These are phyloP conservation scores for Fusarium concolor DNA, from an alignment of 2,329 filamentous ascomycete genomes.

Conservation along the genomic window DNA sequence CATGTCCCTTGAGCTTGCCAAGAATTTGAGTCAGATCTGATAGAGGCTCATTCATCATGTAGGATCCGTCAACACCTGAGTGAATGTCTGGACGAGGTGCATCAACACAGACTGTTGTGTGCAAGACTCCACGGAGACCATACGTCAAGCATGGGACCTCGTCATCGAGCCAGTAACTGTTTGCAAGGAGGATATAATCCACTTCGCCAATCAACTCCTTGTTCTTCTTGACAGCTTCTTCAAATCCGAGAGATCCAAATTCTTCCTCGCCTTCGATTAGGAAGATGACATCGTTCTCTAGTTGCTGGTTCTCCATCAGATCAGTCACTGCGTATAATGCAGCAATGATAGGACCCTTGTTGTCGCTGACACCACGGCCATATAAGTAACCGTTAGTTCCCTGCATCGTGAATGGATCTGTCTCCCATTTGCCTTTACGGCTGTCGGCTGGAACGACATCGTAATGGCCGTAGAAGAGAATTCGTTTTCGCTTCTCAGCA, in stretches of 20 bases:
- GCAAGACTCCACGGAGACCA: slow-evolving; percentile 90
- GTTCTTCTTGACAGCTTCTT: slow-evolving; percentile 81
- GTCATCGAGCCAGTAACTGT: slow-evolving; percentile 99
- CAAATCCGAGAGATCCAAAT: slow-evolving; percentile 90
- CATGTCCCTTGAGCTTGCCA: slow-evolving; percentile 81
- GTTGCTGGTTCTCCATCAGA: slow-evolving; percentile 81
- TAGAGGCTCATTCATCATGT: slow-evolving; percentile 88
- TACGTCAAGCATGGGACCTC: slow-evolving; percentile 96
- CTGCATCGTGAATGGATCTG: slow-evolving; percentile 88
- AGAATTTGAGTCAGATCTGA: slow-evolving; percentile 90
- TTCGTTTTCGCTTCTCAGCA: slow-evolving; percentile 78
- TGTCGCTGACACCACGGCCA: slow-evolving; percentile 95
- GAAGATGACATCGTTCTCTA: slow-evolving; percentile 91
- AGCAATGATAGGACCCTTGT: slow-evolving; percentile 95
- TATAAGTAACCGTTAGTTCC: slow-evolving; percentile 94
- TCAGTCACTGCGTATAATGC: slow-evolving; percentile 95
- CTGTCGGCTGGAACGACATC: slow-evolving; percentile 94
- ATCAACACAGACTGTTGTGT: slow-evolving; percentile 89
- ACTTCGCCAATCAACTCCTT: slow-evolving; percentile 89
- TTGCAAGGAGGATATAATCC: slow-evolving; percentile 94
- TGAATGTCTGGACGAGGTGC: slow-evolving; percentile 90
- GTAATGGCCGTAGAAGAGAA: slow-evolving; percentile 98
- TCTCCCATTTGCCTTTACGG: slow-evolving; percentile 83
- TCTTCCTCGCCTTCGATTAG: slow-evolving; percentile 98
- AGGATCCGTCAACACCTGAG: slow-evolving; percentile 95